A percentile compares a stretch with the other conserved stretches of the same genome.
These are phyloP conservation scores for Neonectria hederae DNA, from an alignment of 2,329 filamentous ascomycete genomes.

Conservation along the genomic window DNA sequence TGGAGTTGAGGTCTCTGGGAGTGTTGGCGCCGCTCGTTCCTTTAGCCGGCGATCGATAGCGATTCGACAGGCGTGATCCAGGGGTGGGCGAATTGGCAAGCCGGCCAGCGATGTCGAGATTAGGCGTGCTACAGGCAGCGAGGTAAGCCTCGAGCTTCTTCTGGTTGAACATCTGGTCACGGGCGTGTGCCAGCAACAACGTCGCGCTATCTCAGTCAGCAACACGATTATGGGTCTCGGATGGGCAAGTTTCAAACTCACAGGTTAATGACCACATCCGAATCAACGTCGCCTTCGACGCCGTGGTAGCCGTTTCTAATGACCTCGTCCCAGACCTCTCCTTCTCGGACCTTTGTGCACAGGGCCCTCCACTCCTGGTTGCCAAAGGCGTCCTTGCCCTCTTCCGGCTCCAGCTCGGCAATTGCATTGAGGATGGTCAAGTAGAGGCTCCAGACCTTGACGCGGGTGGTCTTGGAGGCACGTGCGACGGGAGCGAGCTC, in stretches of 20 bases:
- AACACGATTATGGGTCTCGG: not conserved
- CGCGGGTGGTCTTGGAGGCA: slow-evolving; percentile 82
- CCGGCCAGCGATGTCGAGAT: slow-evolving; percentile 75
- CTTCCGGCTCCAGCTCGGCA: slow-evolving; percentile 86
- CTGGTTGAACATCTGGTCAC: slow-evolving; percentile 85
- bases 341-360: slow-evolving; percentile 85
- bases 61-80: slow-evolving; percentile 47
- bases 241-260: slow-evolving; percentile 53
- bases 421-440: slow-evolving; percentile 92
- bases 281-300: slow-evolving; percentile 88
- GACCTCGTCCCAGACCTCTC: slow-evolving; percentile 94
- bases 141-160: slow-evolving; percentile 89
- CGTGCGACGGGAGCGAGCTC: slow-evolving; percentile 78
- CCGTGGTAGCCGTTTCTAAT: slow-evolving; percentile 88
- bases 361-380: slow-evolving; percentile 84
- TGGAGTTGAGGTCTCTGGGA: slow-evolving; percentile 82
- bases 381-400: slow-evolving; percentile 90
- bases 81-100: slow-evolving; percentile 59
- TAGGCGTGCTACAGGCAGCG: slow-evolving; percentile 76
- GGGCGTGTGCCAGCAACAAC: slow-evolving; percentile 88
- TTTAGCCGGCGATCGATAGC: slow-evolving; percentile 58
- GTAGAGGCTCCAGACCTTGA: slow-evolving; percentile 98
- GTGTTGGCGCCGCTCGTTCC: slow-evolving; percentile 76
- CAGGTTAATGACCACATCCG: slow-evolving; percentile 92
- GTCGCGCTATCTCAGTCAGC: slow-evolving; percentile 72